Percentiles rank a stretch among this genome's conserved stretches.
Conservation (phyloP, 2,329 filamentous ascomycete genomes). For the Penicillium occitanis region DNA sequence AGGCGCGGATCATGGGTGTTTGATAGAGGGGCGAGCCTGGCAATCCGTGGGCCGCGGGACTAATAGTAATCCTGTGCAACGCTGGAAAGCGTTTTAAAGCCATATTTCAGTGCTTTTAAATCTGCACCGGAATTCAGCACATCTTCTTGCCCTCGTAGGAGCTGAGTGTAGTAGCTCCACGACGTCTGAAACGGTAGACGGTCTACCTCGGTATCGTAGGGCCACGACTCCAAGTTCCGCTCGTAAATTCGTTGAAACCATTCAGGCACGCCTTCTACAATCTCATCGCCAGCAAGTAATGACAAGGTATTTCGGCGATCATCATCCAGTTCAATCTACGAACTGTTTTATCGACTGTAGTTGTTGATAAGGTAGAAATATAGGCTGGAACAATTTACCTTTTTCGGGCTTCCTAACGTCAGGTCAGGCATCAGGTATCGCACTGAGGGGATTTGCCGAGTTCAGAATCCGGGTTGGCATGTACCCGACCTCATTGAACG, state of each 20-base stretch:
- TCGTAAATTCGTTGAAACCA: background rate
- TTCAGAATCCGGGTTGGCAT: background rate
- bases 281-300: too few species aligned
- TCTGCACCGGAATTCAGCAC: constrained; percentile 32
- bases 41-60: constrained; percentile 38
- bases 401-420: too few species aligned
- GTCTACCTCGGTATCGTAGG: too few species aligned
- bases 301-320: too few species aligned
- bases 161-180: constrained; percentile 32
- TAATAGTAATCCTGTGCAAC: constrained; percentile 41
- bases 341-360: too few species aligned
- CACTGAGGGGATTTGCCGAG: background rate
- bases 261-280: background rate
- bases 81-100: constrained; percentile 39
- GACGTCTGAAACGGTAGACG: background rate
- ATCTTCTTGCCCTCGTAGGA: constrained; percentile 36
- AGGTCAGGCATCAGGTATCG: background rate
- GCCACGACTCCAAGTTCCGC: background rate
- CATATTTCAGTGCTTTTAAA: constrained; percentile 35
- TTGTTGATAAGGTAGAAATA: too few species aligned
- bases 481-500: background rate
- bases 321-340: background rate
- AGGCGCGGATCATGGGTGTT: constrained; percentile 23
- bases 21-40: background rate
- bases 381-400: too few species aligned